Conservation (phyloP, 2,329 filamentous ascomycete species). For the Rachicladosporium sp. region DNA sequence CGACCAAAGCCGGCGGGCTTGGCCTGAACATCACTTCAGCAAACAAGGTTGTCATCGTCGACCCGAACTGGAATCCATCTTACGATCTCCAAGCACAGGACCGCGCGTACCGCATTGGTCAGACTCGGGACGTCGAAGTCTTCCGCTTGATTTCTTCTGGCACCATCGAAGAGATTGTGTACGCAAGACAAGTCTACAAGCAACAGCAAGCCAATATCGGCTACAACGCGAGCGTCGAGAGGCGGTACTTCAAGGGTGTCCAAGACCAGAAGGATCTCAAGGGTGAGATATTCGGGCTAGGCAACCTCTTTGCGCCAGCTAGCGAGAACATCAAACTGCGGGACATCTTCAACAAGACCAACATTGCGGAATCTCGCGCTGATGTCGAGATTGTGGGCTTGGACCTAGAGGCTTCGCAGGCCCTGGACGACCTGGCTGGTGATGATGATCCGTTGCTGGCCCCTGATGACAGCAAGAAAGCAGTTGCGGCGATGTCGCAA, state of each 20-base stretch:
- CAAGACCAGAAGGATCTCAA: slow-evolving; percentile 72
- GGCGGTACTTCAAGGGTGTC: slow-evolving; percentile 89
- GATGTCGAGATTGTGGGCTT: slow-evolving; percentile 72
- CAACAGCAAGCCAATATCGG: slow-evolving; percentile 98
- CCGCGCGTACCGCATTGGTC: slow-evolving; percentile 88
- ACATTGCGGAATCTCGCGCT: slow-evolving; percentile 82
- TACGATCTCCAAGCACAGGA: slow-evolving; percentile 95
- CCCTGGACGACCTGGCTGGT: slow-evolving; percentile 35
- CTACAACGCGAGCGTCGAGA: slow-evolving; percentile 82
- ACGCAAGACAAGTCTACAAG: slow-evolving; percentile 95
- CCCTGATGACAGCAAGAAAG: slow-evolving; percentile 33
- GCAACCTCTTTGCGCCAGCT: slow-evolving; percentile 76
- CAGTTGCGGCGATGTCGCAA: slow-evolving; percentile 59
- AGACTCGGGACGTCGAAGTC: slow-evolving; percentile 85
- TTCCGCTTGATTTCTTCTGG: slow-evolving; percentile 83
- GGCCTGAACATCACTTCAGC: slow-evolving; percentile 94
- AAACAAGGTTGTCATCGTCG: slow-evolving; percentile 94
- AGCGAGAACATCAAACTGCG: slow-evolving; percentile 67
- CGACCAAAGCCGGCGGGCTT: slow-evolving; percentile 82
- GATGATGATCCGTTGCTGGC: slow-evolving; percentile 12
- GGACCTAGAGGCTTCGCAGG: slow-evolving; percentile 54
- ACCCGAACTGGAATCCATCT: slow-evolving; percentile 94
- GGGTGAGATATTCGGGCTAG: slow-evolving; percentile 85
- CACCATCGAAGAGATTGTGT: slow-evolving; percentile 94
- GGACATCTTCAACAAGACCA: slow-evolving; percentile 98